These are phyloP conservation scores for Wickerhamiella bombiphila DNA, from an alignment of 805 yeast genomes.

Conservation along the genomic window DNA sequence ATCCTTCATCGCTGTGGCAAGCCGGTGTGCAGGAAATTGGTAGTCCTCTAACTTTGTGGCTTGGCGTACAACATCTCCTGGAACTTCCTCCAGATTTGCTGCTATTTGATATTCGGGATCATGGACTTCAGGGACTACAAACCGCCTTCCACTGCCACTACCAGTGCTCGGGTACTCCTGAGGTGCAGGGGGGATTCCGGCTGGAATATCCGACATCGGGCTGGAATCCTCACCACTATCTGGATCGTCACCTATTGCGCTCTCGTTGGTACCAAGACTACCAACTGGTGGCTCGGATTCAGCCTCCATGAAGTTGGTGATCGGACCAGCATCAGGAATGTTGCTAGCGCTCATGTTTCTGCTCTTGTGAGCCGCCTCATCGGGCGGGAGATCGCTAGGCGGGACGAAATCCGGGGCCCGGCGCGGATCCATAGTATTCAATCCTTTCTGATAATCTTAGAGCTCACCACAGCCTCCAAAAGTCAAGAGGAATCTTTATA, in stretches of 20 bases:
- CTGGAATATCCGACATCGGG: constrained; percentile 12
- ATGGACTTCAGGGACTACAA: constrained; percentile 19
- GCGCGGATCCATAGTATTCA: constrained; percentile 86
- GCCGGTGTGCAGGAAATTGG: constrained; percentile 74
- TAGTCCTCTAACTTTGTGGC: constrained; percentile 57
- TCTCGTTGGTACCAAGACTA: constrained; percentile 8
- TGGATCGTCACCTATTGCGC: not conserved
- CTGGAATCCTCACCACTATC: not conserved
- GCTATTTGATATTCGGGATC: constrained; percentile 28
- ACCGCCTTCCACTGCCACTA: constrained; percentile 5
- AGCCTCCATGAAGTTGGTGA: constrained; percentile 13
- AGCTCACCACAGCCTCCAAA: no score
- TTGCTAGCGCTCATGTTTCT: constrained; percentile 25
- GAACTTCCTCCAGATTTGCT: constrained; percentile 94
- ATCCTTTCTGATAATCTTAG: not conserved
- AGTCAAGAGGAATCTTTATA: no score
- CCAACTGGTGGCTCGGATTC: constrained; percentile 1
- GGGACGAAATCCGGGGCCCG: constrained; percentile 83
- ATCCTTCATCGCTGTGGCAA: constrained; percentile 54
- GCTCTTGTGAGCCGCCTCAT: constrained; percentile 25
- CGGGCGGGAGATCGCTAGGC: constrained; percentile 33
- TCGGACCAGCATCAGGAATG: constrained; percentile 21
- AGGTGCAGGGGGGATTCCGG: constrained; percentile 16
- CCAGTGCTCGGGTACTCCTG: no score
- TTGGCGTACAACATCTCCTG: constrained; percentile 84